Evolutionary conservation across 2,329 filamentous ascomycete genomes (phyloP).

Genomic region (Penicillium sp.): DNA sequence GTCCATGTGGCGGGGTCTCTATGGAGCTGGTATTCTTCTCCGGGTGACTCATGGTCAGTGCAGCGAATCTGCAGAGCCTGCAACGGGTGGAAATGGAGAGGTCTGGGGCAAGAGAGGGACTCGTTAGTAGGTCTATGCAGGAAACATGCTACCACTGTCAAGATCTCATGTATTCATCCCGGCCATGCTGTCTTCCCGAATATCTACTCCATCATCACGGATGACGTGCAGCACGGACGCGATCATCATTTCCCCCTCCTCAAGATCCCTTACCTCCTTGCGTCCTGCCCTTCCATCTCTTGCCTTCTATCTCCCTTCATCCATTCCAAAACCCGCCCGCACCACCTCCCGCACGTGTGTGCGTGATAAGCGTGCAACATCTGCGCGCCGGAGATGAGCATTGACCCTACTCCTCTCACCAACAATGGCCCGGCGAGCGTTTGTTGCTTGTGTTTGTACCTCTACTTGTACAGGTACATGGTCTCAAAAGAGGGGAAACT

Average conservation of each 20-base stretch:
- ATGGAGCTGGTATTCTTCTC: conserved; percentile 18
- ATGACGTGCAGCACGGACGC: conserved; percentile 29
- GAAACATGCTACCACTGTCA: too few relatives aligned
- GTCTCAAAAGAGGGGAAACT: background rate
- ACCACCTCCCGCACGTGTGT: conserved; percentile 7
- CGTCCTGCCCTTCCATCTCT: conserved; percentile 12
- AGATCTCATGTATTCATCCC: too few relatives aligned
- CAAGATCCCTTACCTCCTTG: conserved; percentile 23
- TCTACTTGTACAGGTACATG: background rate
- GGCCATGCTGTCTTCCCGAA: background rate
- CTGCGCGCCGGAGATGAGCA: background rate
- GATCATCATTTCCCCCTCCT: conserved; percentile 16
- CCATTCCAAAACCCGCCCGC: conserved; percentile 9
- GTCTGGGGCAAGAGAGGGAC: too few relatives aligned
- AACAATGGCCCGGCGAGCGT: background rate
- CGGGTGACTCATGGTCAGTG: background rate
- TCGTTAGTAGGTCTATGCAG: too few relatives aligned
- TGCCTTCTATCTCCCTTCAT: background rate
- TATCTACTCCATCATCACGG: background rate
- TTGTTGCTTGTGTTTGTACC: background rate
- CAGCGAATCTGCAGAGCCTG: too few relatives aligned
- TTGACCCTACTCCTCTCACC: background rate
- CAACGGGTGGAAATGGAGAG: too few relatives aligned
- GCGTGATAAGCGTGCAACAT: background rate
- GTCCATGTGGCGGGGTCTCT: conserved; percentile 24